Base-by-base conservation (phyloP, 2,329 filamentous ascomycete genomes). In the Penicillium glabrum region DNA sequence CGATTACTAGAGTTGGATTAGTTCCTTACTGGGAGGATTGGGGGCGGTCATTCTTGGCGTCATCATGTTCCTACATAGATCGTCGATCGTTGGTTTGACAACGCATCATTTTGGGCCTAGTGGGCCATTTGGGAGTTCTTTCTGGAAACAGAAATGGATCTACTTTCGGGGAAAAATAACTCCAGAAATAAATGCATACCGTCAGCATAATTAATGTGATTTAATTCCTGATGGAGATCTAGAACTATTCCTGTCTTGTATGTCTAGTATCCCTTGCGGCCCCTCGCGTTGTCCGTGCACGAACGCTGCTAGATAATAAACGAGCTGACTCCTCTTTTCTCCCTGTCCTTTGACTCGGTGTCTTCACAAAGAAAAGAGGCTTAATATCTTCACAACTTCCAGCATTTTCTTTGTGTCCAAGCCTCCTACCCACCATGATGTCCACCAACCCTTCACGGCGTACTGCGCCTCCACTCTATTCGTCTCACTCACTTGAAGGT, bases 401-500 rank as follows among this genome's bases (percentile, higher is more conserved):
- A 29, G 27, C 27, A 23, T 3, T 31, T 46, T 13, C 27, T 46
- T 29, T 46, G 39, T 41, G 33, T n/a, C 33, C 35, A 39, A 33
- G 21, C 37, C 23, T 51, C 48, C 37, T 33, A 26, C 29, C 19
- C 44, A 48, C 37, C 44, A 70, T 71, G 67, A 41, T 67, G 31
- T 64, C 67, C 21, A 57, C 64, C n/a, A 61, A 59, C 37, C 61
- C 33, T 39, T 23, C 46, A 23, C 26, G 51, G 31, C 66, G 70
- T 46, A 65, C 64, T 51, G 61, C 70, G 29, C 72, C 72, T 8
- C 73, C 72, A 23, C 62, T 73, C 23, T 67, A 67, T 43, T 69
- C 68, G 2, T 74, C 70, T 24, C 68, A 64, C 35, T 75, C 73
- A 9, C 65, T 75, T 9, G 71, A 74, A 60, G 73, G 73, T 10